phyloP scores from a whole-genome alignment of 192 early-diverging fungal species.

The Phycomyces blakesleeanus region DNA sequence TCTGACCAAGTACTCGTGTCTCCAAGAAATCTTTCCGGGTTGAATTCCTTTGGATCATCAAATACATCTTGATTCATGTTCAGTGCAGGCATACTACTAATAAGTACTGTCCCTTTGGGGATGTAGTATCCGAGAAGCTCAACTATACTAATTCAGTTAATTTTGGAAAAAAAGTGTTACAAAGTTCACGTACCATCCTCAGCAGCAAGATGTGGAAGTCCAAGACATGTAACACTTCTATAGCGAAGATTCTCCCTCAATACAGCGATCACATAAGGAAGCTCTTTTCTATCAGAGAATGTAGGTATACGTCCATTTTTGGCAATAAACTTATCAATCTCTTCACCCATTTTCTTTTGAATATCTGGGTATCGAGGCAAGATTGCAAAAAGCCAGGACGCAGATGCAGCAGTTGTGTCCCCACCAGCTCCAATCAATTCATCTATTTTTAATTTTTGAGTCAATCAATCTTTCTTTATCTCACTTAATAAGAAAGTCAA shows the following conservation, averaged over 20 bases:
- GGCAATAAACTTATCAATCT: slow-evolving; percentile 9
- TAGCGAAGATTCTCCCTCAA: slow-evolving; percentile 18
- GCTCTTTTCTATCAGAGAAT: slow-evolving; percentile 1
- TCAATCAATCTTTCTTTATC: too few relatives aligned
- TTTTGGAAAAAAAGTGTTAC: not conserved
- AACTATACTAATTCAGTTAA: not conserved
- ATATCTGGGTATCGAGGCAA: slow-evolving; percentile 17
- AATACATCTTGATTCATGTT: slow-evolving; percentile 32
- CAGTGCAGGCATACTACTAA: slow-evolving; percentile 46
- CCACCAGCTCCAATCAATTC: slow-evolving; percentile 3
- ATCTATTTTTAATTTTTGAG: not conserved
- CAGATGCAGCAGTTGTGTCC: slow-evolving; percentile 10
- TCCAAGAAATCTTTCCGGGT: slow-evolving; percentile 39
- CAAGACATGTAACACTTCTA: slow-evolving; percentile 3
- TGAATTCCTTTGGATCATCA: slow-evolving; percentile 42
- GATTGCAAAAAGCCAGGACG: slow-evolving; percentile 13
- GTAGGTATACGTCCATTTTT: not conserved
- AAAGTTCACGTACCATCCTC: slow-evolving; percentile 17
- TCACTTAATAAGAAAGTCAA: too few relatives aligned
- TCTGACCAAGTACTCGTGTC: slow-evolving; percentile 1
- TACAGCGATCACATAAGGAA: slow-evolving; percentile 23
- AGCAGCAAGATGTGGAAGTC: slow-evolving; percentile 8
- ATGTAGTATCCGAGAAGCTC: slow-evolving; percentile 38
- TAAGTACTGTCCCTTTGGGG: slow-evolving; percentile 43
- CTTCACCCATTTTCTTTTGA: slow-evolving; percentile 12